Conservation (phyloP, 345 rosid genomes). For the Salix brachista region DNA sequence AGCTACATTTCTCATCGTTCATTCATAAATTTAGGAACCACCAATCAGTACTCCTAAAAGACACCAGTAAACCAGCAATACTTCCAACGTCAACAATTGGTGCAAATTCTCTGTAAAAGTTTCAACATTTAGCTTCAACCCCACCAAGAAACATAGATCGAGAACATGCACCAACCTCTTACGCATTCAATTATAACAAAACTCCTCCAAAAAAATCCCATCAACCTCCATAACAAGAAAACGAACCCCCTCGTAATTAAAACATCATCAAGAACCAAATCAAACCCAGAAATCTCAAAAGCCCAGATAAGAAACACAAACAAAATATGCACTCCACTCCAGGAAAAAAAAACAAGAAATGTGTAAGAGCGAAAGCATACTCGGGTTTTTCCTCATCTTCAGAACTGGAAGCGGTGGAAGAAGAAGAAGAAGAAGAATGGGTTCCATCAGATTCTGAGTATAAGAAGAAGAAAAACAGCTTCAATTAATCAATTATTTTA, state of each 20-base stretch:
- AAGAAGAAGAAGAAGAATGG: constrained; percentile 20
- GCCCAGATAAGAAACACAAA: not conserved
- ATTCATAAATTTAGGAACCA: not conserved
- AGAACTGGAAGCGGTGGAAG: constrained; percentile 21
- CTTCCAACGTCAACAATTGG: not conserved
- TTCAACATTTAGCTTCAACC: not conserved
- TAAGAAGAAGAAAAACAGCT: constrained; percentile 11
- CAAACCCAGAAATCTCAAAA: not conserved
- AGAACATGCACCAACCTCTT: not conserved
- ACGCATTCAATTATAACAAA: not conserved
- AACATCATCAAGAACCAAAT: not conserved
- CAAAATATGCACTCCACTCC: not conserved
- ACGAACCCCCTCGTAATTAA: not conserved
- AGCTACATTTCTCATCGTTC: not conserved
- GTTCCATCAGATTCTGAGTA: constrained; percentile 58
- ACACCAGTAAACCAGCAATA: not conserved
- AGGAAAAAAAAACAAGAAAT: constrained; percentile 9
- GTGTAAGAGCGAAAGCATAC: constrained; percentile 33
- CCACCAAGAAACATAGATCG: not conserved
- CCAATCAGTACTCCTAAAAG: not conserved
- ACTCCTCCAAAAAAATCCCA: not conserved
- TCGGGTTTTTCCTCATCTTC: constrained; percentile 54
- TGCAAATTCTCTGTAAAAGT: not conserved
- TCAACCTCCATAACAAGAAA: not conserved
- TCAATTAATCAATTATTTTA: constrained; percentile 15